A percentile compares a stretch with the other conserved stretches of the same genome.
Evolutionary conservation across 495 filamentous ascomycete species (phyloP).

Genomic region (Talaromyces thailandensis): DNA sequence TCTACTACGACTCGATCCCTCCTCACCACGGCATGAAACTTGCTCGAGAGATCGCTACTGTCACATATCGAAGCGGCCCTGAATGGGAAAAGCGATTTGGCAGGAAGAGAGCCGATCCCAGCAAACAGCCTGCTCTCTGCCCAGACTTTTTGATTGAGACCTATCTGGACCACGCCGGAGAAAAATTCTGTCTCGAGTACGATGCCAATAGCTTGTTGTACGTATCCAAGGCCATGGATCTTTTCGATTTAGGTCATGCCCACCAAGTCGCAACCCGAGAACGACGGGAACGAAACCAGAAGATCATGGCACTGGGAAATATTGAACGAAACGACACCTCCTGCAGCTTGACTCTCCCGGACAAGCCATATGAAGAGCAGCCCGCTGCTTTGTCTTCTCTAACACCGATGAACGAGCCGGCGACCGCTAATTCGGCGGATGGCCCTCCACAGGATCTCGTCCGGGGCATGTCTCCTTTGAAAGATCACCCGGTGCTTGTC

Average conservation of each 20-base stretch:
- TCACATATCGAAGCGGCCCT: slow-evolving; percentile 92
- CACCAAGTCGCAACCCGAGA: slow-evolving; percentile 46
- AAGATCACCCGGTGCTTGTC: slow-evolving; percentile 70
- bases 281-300: slow-evolving; percentile 39
- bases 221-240: slow-evolving; percentile 97
- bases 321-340: slow-evolving; percentile 26
- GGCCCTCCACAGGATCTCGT: slow-evolving; percentile 70
- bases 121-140: slow-evolving; percentile 81
- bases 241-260: slow-evolving; percentile 79
- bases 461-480: slow-evolving; percentile 58
- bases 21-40: slow-evolving; percentile 97
- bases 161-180: slow-evolving; percentile 95
- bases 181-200: slow-evolving; percentile 98
- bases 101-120: slow-evolving; percentile 74
- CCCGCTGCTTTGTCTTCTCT: slow-evolving; percentile 33
- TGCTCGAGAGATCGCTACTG: slow-evolving; percentile 92
- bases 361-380: slow-evolving; percentile 76
- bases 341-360: slow-evolving; percentile 81
- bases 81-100: slow-evolving; percentile 98
- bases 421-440: slow-evolving; percentile 13
- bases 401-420: slow-evolving; percentile 6
- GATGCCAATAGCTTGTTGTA: slow-evolving; percentile 95
- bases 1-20: slow-evolving; percentile 84
- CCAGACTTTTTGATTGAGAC: slow-evolving; percentile 98
- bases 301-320: slow-evolving; percentile 33